Percentiles rank a stretch among this genome's conserved stretches.
These are phyloP conservation scores for Tympanopsis confertula DNA, from an alignment of 2,329 filamentous ascomycete genomes.

Conservation along the genomic window DNA sequence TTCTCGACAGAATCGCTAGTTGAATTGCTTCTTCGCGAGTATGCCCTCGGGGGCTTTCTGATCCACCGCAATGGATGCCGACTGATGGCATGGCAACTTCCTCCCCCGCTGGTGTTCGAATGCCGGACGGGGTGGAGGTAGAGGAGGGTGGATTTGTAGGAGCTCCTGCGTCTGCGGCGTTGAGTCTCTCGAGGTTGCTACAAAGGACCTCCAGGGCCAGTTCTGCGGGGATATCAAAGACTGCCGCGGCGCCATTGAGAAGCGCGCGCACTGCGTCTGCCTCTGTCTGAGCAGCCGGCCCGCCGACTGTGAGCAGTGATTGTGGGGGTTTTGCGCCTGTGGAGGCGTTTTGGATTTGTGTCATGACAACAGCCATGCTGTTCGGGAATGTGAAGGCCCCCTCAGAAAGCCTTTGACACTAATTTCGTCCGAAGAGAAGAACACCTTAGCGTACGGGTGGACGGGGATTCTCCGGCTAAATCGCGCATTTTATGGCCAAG, in stretches of 20 bases:
- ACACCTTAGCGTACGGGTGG: too few species aligned
- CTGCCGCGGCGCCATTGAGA: conserved; percentile 4
- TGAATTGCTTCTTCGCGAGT: not conserved
- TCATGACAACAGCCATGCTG: not conserved
- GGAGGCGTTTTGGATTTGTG: not conserved
- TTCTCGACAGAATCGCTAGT: not conserved
- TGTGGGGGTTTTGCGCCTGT: conserved; percentile 1
- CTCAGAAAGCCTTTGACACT: too few species aligned
- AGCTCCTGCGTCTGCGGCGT: conserved; percentile 1
- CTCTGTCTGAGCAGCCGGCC: too few species aligned
- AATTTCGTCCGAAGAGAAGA: too few species aligned
- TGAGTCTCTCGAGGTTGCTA: not conserved
- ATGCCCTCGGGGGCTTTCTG: not conserved
- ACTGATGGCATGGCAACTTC: not conserved
- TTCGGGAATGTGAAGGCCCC: conserved; percentile 4
- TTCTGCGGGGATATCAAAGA: not conserved
- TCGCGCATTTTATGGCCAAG: too few species aligned
- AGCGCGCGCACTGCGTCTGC: too few species aligned
- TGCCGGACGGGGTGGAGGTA: not conserved
- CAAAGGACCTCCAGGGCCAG: not conserved
- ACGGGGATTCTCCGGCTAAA: too few species aligned
- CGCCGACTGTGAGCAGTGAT: too few species aligned
- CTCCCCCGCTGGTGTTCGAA: not conserved
- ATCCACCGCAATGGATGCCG: not conserved
- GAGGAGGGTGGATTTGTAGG: too few species aligned